Evolutionary conservation across 495 filamentous ascomycete species (phyloP).

Genomic region (Diplogelasinospora grovesii): DNA sequence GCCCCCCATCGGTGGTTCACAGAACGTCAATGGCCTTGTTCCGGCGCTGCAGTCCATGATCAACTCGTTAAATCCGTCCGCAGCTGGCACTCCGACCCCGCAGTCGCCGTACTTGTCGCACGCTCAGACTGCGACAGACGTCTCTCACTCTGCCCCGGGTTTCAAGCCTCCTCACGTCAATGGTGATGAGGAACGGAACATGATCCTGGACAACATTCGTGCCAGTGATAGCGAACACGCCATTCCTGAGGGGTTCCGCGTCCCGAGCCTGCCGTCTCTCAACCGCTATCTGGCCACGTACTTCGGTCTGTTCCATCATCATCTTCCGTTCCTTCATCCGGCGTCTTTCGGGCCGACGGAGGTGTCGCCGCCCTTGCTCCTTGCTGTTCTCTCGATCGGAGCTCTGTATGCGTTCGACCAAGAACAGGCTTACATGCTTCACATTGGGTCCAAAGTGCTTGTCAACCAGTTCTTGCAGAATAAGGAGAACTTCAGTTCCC

Average conservation of each 20-base stretch:
- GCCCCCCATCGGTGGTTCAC: constrained; percentile 61
- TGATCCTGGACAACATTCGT: constrained; percentile 80
- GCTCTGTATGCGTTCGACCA: constrained; percentile 95
- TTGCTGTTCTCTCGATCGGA: constrained; percentile 92
- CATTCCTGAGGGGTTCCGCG: constrained; percentile 83
- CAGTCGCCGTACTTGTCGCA: constrained; percentile 54
- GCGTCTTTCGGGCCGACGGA: constrained; percentile 79
- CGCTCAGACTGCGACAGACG: constrained; percentile 52
- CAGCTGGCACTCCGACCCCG: constrained; percentile 70
- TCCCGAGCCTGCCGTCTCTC: constrained; percentile 67
- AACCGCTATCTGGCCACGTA: constrained; percentile 92
- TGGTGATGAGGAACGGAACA: constrained; percentile 73
- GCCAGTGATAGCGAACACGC: constrained; percentile 69
- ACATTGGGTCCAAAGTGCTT: constrained; percentile 93
- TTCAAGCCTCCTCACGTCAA: constrained; percentile 62
- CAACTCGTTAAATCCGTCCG: constrained; percentile 61
- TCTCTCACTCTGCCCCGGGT: constrained; percentile 52
- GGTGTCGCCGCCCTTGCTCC: constrained; percentile 71
- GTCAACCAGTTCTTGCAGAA: constrained; percentile 96
- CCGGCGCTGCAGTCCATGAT: constrained; percentile 61
- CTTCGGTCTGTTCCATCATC: constrained; percentile 95
- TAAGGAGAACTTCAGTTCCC: constrained; percentile 97
- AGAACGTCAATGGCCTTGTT: constrained; percentile 53
- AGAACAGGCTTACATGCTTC: constrained; percentile 90
- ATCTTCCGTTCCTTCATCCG: constrained; percentile 92